Percentiles rank a stretch among this genome's conserved stretches.
Conservation (phyloP, 2,329 filamentous ascomycete species). For the Fusarium dimerum region DNA sequence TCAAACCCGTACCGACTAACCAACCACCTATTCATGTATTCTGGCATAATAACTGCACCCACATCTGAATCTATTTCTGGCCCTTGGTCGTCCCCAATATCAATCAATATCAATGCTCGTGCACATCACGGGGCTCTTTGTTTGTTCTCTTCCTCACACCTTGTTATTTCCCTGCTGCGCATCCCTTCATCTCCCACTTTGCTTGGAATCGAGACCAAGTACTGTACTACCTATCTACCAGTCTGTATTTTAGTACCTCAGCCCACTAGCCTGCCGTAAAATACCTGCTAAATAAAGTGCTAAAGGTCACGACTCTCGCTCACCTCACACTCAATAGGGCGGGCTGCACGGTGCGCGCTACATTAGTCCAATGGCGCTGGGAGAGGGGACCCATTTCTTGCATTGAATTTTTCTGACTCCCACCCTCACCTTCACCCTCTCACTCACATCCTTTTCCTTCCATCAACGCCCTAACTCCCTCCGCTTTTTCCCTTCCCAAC, state of each 20-base stretch:
- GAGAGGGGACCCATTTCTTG: neutral
- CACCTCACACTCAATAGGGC: constrained; percentile 7
- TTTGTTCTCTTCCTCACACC: too few relatives aligned
- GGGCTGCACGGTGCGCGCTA: constrained; percentile 23
- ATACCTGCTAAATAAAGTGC: too few relatives aligned
- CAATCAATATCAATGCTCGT: too few relatives aligned
- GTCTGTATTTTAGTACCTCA: too few relatives aligned
- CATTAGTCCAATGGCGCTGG: constrained; percentile 14
- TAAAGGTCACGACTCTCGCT: neutral
- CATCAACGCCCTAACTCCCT: neutral
- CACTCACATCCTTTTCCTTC: neutral
- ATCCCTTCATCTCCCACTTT: too few relatives aligned
- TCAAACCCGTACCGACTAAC: too few relatives aligned
- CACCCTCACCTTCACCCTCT: constrained; percentile 3
- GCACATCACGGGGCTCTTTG: too few relatives aligned
- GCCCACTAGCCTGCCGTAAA: too few relatives aligned
- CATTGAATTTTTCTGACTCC: constrained; percentile 2
- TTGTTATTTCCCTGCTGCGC: too few relatives aligned
- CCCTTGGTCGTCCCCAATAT: constrained; percentile 1
- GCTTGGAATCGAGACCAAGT: too few relatives aligned
- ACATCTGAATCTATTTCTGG: constrained; percentile 23
- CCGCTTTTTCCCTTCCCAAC: neutral
- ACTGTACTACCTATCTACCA: too few relatives aligned
- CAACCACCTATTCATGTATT: too few relatives aligned
- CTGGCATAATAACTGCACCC: neutral